Evolutionary conservation across 2,329 filamentous ascomycete species (phyloP).

Genomic region (Geosmithia flava): DNA sequence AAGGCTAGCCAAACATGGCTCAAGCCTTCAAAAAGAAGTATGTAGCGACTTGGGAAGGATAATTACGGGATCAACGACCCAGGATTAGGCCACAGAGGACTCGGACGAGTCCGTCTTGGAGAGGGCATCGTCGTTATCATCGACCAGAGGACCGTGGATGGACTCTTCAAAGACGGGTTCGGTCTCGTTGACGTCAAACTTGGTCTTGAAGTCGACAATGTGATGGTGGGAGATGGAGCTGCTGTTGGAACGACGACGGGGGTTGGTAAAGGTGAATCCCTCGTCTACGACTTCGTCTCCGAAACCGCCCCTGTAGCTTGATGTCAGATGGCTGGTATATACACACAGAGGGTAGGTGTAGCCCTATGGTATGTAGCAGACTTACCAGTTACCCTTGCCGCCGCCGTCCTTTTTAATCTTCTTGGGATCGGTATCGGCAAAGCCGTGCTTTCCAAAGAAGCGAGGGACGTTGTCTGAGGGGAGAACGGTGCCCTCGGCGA

Average conservation of each 20-base stretch:
- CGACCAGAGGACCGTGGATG: conserved; percentile 53
- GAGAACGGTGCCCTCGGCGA: conserved; percentile 60
- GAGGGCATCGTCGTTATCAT: conserved; percentile 35
- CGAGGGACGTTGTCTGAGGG: conserved; percentile 69
- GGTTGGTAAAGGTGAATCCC: conserved; percentile 71
- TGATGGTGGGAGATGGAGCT: conserved; percentile 62
- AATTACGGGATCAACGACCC: not conserved
- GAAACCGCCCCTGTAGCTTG: conserved; percentile 55
- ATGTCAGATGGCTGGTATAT: not conserved
- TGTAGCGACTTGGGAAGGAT: not conserved
- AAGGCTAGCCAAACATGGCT: too few species aligned
- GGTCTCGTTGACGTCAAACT: conserved; percentile 82
- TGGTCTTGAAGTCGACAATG: conserved; percentile 79
- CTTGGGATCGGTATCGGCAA: conserved; percentile 70
- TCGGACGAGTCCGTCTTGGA: conserved; percentile 47
- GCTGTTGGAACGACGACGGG: conserved; percentile 87
- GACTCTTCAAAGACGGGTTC: conserved; percentile 90
- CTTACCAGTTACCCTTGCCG: conserved; percentile 90
- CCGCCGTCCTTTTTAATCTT: conserved; percentile 95
- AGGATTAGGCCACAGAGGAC: conserved; percentile 3
- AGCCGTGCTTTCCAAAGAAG: conserved; percentile 85
- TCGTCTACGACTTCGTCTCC: conserved; percentile 80
- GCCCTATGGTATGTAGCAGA: too few species aligned
- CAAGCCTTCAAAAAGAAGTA: not conserved
- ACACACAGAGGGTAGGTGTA: too few species aligned